Percentiles rank a stretch among this genome's conserved stretches.
phyloP scores from a whole-genome alignment of 176 grass and related monocot species.

The Themeda triandra region DNA sequence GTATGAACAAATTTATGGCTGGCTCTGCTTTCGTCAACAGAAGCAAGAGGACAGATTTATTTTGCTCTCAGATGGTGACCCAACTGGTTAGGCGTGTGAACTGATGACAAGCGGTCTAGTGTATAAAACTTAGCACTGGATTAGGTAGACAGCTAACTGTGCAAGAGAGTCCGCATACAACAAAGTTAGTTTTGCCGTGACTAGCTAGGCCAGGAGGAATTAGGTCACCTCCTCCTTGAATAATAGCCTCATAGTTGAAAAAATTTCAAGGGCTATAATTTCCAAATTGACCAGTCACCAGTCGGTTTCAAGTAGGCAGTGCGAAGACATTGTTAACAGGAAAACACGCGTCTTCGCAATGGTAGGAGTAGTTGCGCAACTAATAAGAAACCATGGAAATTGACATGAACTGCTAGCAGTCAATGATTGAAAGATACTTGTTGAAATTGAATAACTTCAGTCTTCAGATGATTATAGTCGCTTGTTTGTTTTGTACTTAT shows the following conservation, averaged over 20 bases:
- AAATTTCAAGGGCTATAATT: not conserved
- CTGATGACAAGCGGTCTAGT: not conserved
- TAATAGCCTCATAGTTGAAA: not conserved
- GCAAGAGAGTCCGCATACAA: slow-evolving; percentile 21
- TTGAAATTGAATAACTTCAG: not conserved
- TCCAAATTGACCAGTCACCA: not conserved
- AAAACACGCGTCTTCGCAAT: slow-evolving; percentile 3
- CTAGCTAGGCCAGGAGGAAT: not conserved
- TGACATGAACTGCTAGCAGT: not conserved
- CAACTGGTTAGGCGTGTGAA: not conserved
- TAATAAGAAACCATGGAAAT: not conserved
- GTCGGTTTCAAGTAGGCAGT: not conserved
- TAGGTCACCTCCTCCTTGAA: not conserved
- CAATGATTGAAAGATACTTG: not conserved
- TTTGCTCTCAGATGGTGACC: not conserved
- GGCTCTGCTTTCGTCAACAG: not conserved
- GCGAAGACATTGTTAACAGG: not conserved
- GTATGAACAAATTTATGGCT: not conserved
- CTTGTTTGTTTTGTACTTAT: too few species aligned
- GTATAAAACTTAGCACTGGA: not conserved
- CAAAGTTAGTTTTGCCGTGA: not conserved
- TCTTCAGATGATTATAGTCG: not conserved
- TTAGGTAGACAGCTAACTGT: slow-evolving; percentile 15
- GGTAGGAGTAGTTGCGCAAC: not conserved
- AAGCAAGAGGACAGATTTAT: not conserved